A percentile compares a stretch with the other conserved stretches of the same genome.
These are phyloP conservation scores for Wickerhamomyces canadensis DNA, from an alignment of 805 yeast genomes.

Conservation along the genomic window DNA sequence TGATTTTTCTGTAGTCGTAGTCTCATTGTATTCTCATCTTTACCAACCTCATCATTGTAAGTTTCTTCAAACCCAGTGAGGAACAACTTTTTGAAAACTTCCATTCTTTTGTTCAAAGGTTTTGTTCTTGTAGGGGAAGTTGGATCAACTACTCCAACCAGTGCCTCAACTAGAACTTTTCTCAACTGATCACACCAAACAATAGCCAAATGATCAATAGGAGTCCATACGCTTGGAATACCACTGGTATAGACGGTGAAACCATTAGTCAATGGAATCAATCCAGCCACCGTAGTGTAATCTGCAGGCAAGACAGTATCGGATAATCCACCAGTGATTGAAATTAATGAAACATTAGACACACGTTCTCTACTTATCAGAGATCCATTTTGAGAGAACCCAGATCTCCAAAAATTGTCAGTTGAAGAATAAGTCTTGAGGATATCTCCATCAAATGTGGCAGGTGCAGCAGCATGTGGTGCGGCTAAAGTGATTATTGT, in stretches of 20 bases:
- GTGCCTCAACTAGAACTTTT: constrained; percentile 47
- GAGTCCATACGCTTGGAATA: constrained; percentile 88
- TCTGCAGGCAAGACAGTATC: constrained; percentile 87
- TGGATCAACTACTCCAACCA: constrained; percentile 57
- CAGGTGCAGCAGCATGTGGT: constrained; percentile 90
- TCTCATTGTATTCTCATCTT: constrained; percentile 7
- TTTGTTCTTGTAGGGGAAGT: constrained; percentile 43
- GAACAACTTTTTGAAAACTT: constrained; percentile 38
- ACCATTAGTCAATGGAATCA: constrained; percentile 72
- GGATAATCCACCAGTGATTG: constrained; percentile 83
- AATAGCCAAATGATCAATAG: constrained; percentile 90
- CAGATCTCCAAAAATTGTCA: constrained; percentile 76
- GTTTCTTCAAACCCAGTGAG: constrained; percentile 54
- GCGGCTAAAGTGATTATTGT: constrained; percentile 83
- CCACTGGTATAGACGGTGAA: constrained; percentile 81
- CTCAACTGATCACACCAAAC: constrained; percentile 95
- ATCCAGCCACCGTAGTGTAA: constrained; percentile 66
- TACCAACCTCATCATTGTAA: constrained; percentile 22
- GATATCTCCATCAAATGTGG: constrained; percentile 88
- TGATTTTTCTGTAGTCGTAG: constrained; percentile 21
- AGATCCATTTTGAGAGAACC: constrained; percentile 32
- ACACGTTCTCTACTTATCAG: constrained; percentile 45
- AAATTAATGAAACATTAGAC: constrained; percentile 59
- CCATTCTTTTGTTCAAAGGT: constrained; percentile 52
- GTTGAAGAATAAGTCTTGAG: constrained; percentile 65